phyloP scores from a whole-genome alignment of 208 protist genomes.

The Leishmania martiniquensis region DNA sequence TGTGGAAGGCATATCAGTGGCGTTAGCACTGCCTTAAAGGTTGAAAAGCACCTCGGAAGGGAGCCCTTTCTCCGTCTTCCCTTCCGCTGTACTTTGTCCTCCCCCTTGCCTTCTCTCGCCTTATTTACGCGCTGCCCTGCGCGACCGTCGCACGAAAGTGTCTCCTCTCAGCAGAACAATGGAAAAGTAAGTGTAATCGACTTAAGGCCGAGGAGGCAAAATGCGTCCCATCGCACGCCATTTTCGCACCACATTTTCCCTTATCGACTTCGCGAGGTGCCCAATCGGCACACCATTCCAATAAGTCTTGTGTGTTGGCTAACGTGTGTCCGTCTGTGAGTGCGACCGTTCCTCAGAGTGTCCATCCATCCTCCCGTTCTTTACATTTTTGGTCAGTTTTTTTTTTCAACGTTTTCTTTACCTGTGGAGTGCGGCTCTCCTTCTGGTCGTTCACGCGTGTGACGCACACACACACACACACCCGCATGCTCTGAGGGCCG shows the following conservation, averaged over 20 bases:
- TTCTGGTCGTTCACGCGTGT: neutral
- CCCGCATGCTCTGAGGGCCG: neutral
- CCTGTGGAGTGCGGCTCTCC: neutral
- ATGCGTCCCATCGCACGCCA: neutral
- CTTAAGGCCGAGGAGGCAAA: neutral
- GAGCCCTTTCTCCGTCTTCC: neutral
- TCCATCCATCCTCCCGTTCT: neutral
- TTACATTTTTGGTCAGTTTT: neutral
- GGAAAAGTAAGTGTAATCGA: neutral
- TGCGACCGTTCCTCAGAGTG: no score
- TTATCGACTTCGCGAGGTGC: neutral
- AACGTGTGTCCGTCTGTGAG: neutral
- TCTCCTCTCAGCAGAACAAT: neutral
- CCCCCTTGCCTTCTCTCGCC: neutral
- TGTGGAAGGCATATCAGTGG: neutral
- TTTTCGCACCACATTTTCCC: neutral
- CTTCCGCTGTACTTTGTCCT: neutral
- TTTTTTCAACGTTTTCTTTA: neutral
- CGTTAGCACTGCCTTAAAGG: neutral
- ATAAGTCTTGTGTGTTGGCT: neutral
- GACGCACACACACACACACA: neutral
- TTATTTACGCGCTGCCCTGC: neutral
- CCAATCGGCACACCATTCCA: neutral
- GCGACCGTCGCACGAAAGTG: neutral
- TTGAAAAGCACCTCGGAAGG: neutral